Conservation (phyloP, 805 yeast genomes). For the Pichia ethanolica region DNA sequence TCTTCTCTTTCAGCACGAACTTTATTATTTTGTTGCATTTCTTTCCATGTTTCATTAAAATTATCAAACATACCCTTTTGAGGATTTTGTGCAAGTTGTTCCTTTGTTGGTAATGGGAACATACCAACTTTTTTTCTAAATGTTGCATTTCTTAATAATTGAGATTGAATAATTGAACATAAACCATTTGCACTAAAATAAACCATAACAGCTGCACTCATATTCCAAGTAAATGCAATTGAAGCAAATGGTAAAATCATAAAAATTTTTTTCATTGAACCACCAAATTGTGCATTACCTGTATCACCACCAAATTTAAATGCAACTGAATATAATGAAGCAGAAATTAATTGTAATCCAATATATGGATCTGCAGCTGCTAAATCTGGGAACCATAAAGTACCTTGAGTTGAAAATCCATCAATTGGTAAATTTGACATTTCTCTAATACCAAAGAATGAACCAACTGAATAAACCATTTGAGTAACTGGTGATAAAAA, state of each 20-base stretch:
- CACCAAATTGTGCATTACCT: conserved; percentile 44
- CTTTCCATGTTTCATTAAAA: conserved; percentile 25
- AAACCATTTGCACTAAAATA: conserved; percentile 80
- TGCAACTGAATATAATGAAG: conserved; percentile 64
- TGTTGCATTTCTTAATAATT: conserved; percentile 48
- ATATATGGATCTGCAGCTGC: conserved; percentile 83
- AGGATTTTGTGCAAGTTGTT: conserved; percentile 17
- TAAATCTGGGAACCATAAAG: conserved; percentile 77
- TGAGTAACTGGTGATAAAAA: conserved; percentile 72
- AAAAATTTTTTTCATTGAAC: conserved; percentile 54
- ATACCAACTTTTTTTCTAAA: conserved; percentile 53
- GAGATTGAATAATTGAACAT: conserved; percentile 66
- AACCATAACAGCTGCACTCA: conserved; percentile 78
- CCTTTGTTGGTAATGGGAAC: conserved; percentile 39
- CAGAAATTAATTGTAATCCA: conserved; percentile 80
- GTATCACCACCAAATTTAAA: conserved; percentile 88
- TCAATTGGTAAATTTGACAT: conserved; percentile 82
- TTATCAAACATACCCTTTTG: conserved; percentile 26
- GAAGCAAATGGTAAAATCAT: conserved; percentile 72
- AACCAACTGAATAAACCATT: conserved; percentile 80
- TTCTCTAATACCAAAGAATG: conserved; percentile 77
- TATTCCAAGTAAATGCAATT: conserved; percentile 79
- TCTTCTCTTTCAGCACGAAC: conserved; percentile 21
- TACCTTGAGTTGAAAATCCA: conserved; percentile 72
- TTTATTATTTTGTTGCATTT: conserved; percentile 23